Evolutionary conservation across 306 rosid species (phyloP), one percentile per base, ranked within the genome.

Genomic region (Sphenostylis stenocarpa): DNA sequence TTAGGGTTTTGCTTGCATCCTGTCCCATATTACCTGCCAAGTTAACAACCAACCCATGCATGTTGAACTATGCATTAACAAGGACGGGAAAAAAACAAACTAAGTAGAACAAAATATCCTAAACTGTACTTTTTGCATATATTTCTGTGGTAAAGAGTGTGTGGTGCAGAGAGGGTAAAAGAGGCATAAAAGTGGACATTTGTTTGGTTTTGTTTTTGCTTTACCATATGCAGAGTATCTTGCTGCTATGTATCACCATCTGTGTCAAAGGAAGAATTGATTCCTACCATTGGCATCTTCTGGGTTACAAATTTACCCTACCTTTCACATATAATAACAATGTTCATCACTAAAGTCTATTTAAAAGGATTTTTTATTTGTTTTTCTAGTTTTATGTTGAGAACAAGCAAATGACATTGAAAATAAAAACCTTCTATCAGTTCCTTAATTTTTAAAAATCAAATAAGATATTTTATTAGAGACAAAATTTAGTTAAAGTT

Each of bases 181-280:
- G 77, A 55, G 88, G 83, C 88, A 79, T 69, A 83, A 84, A 84
- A 86, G 83, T 83, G 81, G 77, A 72, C 36, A 66, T 74, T 64
- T 84, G 85, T 89, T 83, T 88, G 83, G 80, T 79, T 80, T 66
- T 43, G 19, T 6, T n/a, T 67, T 67, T 39, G 44, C 24, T 65
- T 69, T 67, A 23, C 15, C 11, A 29, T 21, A 57, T 74, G 61
- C 31, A 63, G 24, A 47, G 65, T 26, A 33, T 83, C 34, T 57
- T 67, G 56, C 77, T 79, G 17, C 67, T 34, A 20, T 78, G 80
- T 39, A 51, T 68, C 4, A 15, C 80, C 41, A 60, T 68, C 3
- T 13, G 29, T 63, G 20, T 66, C 10, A 21, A 80, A 23, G 45
- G 31, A 70, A 61, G 29, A 80, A 26, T 60, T 12, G 74, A 86